A percentile compares a stretch with the other conserved stretches of the same genome.
Conservation (phyloP, 2,329 filamentous ascomycete species). For the Parasarocladium wereldwijsianum region DNA sequence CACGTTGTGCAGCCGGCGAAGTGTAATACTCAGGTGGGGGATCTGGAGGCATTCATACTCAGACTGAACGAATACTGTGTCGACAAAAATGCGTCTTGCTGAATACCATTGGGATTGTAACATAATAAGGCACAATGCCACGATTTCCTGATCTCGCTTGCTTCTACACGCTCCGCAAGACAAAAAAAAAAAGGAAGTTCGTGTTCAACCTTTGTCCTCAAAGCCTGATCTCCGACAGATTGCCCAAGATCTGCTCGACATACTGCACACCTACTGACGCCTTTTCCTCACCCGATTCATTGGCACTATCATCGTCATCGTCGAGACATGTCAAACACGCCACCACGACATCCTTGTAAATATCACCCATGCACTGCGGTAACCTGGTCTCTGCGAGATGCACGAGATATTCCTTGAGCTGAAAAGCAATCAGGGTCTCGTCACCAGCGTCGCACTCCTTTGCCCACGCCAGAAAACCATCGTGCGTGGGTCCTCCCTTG, state of each 20-base stretch:
- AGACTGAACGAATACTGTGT: constrained; percentile 1
- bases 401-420: not conserved
- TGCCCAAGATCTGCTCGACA: constrained; percentile 1
- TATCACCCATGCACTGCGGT: constrained; percentile 1
- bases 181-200: too few relatives aligned
- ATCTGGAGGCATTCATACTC: not conserved
- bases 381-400: not conserved
- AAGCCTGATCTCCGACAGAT: constrained; percentile 1
- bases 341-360: constrained; percentile 3
- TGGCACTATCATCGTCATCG: not conserved
- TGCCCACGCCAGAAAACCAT: not conserved
- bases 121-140: too few relatives aligned
- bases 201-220: too few relatives aligned
- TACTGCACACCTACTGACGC: constrained; percentile 2
- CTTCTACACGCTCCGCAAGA: too few relatives aligned
- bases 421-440: not conserved
- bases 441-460: not conserved
- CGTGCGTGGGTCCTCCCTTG: not conserved
- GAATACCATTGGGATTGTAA: too few relatives aligned
- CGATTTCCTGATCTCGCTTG: too few relatives aligned
- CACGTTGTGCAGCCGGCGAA: not conserved
- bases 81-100: not conserved
- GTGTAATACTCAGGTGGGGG: not conserved
- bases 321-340: not conserved
- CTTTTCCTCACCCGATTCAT: not conserved